Percentiles rank a stretch among this genome's conserved stretches.
phyloP scores from a whole-genome alignment of 192 early-diverging fungal genomes.

The Linnemannia exigua region DNA sequence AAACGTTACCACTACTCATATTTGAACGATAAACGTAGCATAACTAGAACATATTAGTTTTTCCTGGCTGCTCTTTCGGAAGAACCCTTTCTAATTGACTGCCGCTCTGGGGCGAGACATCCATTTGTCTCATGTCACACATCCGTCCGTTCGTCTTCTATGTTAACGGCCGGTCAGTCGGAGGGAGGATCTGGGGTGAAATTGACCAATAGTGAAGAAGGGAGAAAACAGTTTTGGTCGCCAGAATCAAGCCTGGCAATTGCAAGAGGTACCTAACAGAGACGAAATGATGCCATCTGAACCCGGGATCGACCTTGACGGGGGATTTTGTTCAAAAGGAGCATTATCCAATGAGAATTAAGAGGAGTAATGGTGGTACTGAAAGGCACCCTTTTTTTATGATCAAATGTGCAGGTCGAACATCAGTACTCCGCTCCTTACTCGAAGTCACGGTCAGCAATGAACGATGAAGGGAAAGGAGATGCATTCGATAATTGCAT shows the following conservation, averaged over 20 bases:
- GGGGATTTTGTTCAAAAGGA: background rate
- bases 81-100: constrained; percentile 4
- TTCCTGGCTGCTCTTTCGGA: background rate
- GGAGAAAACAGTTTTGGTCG: background rate
- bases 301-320: background rate
- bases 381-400: background rate
- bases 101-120: constrained; percentile 1
- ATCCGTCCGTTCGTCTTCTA: background rate
- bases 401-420: background rate
- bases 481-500: background rate
- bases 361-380: background rate
- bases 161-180: background rate
- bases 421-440: background rate
- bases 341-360: background rate
- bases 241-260: background rate
- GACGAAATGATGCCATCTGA: constrained; percentile 3
- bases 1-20: background rate
- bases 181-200: background rate
- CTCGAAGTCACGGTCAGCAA: background rate
- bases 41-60: too few relatives aligned
- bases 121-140: background rate
- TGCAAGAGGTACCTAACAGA: too few relatives aligned
- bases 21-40: background rate
- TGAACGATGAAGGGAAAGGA: background rate
- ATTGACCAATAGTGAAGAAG: background rate